Percentiles rank a stretch among this genome's conserved stretches.
Conservation (phyloP, 164 flowering plant species). For the Dillenia suffruticosa region DNA sequence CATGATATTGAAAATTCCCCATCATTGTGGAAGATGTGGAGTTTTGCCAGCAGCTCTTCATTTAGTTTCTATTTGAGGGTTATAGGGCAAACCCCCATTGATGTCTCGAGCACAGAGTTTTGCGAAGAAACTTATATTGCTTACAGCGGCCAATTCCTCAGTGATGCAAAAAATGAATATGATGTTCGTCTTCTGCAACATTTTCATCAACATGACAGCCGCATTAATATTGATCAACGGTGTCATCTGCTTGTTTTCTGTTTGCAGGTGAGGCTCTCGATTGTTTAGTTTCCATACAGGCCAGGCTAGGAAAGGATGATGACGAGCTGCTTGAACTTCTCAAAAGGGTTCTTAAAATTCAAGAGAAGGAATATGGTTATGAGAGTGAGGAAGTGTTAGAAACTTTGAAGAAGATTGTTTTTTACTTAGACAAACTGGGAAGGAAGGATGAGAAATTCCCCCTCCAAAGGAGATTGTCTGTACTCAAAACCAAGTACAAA, state of each 20-base stretch:
- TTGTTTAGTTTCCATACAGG: slow-evolving; percentile 72
- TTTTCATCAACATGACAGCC: too few relatives aligned
- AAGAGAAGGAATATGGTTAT: slow-evolving; percentile 71
- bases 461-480: slow-evolving; percentile 57
- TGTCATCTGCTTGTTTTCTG: not conserved
- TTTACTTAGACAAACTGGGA: slow-evolving; percentile 66
- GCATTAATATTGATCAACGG: not conserved
- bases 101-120: too few relatives aligned
- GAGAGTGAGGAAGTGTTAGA: slow-evolving; percentile 63
- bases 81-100: too few relatives aligned
- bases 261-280: slow-evolving; percentile 88
- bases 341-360: slow-evolving; percentile 65
- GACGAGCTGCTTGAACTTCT: slow-evolving; percentile 42
- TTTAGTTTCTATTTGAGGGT: too few relatives aligned
- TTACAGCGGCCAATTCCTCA: too few relatives aligned
- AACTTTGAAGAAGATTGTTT: slow-evolving; percentile 69
- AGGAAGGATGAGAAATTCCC: slow-evolving; percentile 51
- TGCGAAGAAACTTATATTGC: too few relatives aligned
- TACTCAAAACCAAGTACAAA: slow-evolving; percentile 51
- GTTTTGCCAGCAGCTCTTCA: too few relatives aligned
- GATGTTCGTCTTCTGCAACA: not conserved
- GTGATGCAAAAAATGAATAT: not conserved
- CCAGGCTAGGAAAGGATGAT: slow-evolving; percentile 53
- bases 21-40: too few relatives aligned
- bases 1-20: too few relatives aligned